Evolutionary conservation across 208 protist genomes (phyloP).

Genomic region (Strigomonas culicis): DNA sequence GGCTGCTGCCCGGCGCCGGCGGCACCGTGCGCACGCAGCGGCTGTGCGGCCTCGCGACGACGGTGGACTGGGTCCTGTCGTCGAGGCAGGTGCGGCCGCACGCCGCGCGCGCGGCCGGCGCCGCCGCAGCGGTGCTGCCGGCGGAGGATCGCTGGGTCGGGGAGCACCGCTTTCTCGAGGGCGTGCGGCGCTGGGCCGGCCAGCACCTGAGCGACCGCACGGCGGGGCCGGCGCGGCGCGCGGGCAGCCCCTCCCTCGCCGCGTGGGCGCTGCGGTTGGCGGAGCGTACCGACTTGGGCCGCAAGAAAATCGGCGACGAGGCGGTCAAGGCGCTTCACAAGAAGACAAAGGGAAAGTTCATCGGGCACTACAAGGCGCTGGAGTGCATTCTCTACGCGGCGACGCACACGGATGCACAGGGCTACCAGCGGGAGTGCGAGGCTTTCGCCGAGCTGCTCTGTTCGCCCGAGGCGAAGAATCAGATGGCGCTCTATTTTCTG

Average conservation of each 20-base stretch:
- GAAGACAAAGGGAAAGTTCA: slow-evolving; percentile 92
- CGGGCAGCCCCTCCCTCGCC: slow-evolving; percentile 34
- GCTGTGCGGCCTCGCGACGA: slow-evolving; percentile 85
- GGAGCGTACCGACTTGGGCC: slow-evolving; percentile 57
- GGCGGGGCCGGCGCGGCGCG: slow-evolving; percentile 37
- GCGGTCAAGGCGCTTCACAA: slow-evolving; percentile 78
- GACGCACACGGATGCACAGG: slow-evolving; percentile 48
- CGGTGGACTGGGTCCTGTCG: slow-evolving; percentile 87
- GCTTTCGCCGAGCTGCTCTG: slow-evolving; percentile 76
- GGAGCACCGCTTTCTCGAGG: slow-evolving; percentile 74
- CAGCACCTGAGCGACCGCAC: slow-evolving; percentile 53
- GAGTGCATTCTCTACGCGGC: slow-evolving; percentile 80
- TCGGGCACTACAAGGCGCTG: slow-evolving; percentile 91
- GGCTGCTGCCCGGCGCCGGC: slow-evolving; percentile 92
- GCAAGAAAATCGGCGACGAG: slow-evolving; percentile 43
- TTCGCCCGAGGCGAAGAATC: slow-evolving; percentile 84
- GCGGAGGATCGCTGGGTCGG: slow-evolving; percentile 49
- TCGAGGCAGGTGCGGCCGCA: slow-evolving; percentile 62
- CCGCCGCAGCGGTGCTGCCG: slow-evolving; percentile 54
- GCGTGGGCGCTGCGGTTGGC: slow-evolving; percentile 51
- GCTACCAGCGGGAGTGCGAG: slow-evolving; percentile 60
- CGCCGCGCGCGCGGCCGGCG: slow-evolving; percentile 77
- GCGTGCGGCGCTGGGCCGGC: slow-evolving; percentile 54
- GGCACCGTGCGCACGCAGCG: slow-evolving; percentile 94
- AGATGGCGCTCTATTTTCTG: slow-evolving; percentile 90